A percentile compares a stretch with the other conserved stretches of the same genome.
phyloP scores from a whole-genome alignment of 805 yeast species.

The Teunomyces barrocoloradensis region DNA sequence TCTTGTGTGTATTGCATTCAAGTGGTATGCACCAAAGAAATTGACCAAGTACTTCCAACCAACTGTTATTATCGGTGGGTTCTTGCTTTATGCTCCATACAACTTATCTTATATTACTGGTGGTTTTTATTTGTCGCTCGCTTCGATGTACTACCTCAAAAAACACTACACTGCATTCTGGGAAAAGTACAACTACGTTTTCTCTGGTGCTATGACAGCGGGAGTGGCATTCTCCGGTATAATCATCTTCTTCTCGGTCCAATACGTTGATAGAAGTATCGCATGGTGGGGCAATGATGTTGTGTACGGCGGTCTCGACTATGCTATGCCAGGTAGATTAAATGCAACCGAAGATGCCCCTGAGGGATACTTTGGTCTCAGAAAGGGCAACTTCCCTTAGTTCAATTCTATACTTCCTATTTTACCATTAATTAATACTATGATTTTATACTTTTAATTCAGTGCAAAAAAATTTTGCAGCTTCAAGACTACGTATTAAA shows the following conservation, averaged over 20 bases:
- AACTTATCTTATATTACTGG: constrained; percentile 30
- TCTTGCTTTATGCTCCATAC: constrained; percentile 31
- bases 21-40: constrained; percentile 15
- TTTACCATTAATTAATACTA: too few relatives aligned
- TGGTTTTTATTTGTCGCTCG: constrained; percentile 25
- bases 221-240: constrained; percentile 36
- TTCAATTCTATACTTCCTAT: neutral
- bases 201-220: constrained; percentile 28
- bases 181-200: constrained; percentile 35
- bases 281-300: constrained; percentile 35
- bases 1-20: constrained; percentile 16
- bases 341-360: constrained; percentile 21
- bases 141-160: constrained; percentile 29
- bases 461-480: too few relatives aligned
- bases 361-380: constrained; percentile 39
- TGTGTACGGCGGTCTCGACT: constrained; percentile 35
- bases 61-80: constrained; percentile 30
- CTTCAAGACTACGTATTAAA: too few relatives aligned
- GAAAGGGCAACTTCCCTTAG: constrained; percentile 23
- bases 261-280: constrained; percentile 28
- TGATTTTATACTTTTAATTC: too few relatives aligned
- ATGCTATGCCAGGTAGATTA: constrained; percentile 6
- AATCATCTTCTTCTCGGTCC: constrained; percentile 38
- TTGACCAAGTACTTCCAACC: constrained; percentile 32
- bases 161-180: constrained; percentile 30